phyloP scores from a whole-genome alignment of 352 stramenopile genomes.

The Proteromonas lacertae region DNA sequence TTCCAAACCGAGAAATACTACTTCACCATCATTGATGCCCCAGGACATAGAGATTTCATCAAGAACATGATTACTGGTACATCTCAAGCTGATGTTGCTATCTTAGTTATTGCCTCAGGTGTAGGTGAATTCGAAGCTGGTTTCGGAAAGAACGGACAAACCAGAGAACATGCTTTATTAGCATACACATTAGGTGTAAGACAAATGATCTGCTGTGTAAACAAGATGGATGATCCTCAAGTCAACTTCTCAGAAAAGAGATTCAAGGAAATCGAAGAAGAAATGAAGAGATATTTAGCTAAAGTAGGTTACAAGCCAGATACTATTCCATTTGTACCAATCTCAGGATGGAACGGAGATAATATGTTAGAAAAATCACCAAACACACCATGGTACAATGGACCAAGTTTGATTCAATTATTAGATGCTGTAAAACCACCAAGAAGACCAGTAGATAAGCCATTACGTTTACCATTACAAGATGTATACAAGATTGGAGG shows the following conservation, averaged over 20 bases:
- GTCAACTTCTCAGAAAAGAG: slow-evolving; percentile 59
- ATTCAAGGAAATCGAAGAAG: slow-evolving; percentile 65
- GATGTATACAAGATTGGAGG: slow-evolving; percentile 88
- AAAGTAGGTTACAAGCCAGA: slow-evolving; percentile 80
- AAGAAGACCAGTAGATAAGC: slow-evolving; percentile 57
- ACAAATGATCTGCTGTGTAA: slow-evolving; percentile 84
- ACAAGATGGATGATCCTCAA: slow-evolving; percentile 87
- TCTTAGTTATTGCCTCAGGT: slow-evolving; percentile 64
- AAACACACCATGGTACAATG: slow-evolving; percentile 89
- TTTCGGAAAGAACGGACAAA: slow-evolving; percentile 74
- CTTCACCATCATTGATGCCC: slow-evolving; percentile 89
- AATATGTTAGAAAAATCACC: slow-evolving; percentile 73
- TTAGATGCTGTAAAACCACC: slow-evolving; percentile 54
- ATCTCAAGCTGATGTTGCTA: slow-evolving; percentile 76
- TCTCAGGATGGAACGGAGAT: slow-evolving; percentile 75
- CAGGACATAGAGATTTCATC: slow-evolving; percentile 89
- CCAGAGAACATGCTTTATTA: slow-evolving; percentile 65
- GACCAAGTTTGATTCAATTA: slow-evolving; percentile 49
- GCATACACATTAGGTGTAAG: slow-evolving; percentile 81
- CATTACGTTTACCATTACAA: slow-evolving; percentile 69
- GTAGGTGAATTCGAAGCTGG: slow-evolving; percentile 64
- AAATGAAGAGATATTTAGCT: slow-evolving; percentile 55
- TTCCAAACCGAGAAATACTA: slow-evolving; percentile 79
- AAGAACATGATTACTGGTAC: slow-evolving; percentile 99
- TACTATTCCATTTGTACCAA: slow-evolving; percentile 73